Conservation (phyloP, 495 filamentous ascomycete genomes). For the Sordaria brevicollis region DNA sequence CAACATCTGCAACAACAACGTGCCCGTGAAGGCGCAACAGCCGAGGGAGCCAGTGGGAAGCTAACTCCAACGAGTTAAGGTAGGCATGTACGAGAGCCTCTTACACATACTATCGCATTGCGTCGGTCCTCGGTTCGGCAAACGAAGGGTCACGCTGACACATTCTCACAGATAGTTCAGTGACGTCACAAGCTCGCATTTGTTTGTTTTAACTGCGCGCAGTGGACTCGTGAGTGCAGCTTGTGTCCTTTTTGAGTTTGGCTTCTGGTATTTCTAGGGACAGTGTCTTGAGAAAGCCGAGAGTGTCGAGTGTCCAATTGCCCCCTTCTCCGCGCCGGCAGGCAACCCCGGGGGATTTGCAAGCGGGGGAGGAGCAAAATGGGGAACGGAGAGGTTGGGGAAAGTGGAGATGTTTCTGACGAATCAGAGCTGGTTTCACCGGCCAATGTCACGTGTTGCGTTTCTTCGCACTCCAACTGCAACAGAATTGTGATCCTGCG, state of each 20-base stretch:
- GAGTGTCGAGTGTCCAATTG: neutral
- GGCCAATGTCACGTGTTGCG: neutral
- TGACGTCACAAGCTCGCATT: too few relatives aligned
- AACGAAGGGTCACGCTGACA: neutral
- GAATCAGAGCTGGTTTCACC: neutral
- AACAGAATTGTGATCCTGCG: too few relatives aligned
- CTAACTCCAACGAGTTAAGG: too few relatives aligned
- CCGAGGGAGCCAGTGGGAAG: too few relatives aligned
- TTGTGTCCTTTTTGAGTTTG: neutral
- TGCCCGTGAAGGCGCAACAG: too few relatives aligned
- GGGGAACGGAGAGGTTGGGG: neutral
- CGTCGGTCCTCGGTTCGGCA: neutral
- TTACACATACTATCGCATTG: too few relatives aligned
- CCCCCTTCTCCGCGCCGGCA: neutral
- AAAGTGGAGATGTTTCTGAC: neutral
- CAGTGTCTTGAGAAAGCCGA: too few relatives aligned
- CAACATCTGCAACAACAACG: neutral
- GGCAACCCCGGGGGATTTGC: neutral
- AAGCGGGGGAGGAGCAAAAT: neutral
- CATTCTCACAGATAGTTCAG: too few relatives aligned
- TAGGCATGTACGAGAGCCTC: too few relatives aligned
- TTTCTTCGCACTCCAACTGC: neutral
- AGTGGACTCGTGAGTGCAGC: neutral
- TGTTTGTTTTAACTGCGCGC: too few relatives aligned
- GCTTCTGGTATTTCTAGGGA: too few relatives aligned